Percentiles rank a stretch among this genome's conserved stretches.
phyloP scores from a whole-genome alignment of 2,329 filamentous ascomycete species.

The Penicillium nordicum region DNA sequence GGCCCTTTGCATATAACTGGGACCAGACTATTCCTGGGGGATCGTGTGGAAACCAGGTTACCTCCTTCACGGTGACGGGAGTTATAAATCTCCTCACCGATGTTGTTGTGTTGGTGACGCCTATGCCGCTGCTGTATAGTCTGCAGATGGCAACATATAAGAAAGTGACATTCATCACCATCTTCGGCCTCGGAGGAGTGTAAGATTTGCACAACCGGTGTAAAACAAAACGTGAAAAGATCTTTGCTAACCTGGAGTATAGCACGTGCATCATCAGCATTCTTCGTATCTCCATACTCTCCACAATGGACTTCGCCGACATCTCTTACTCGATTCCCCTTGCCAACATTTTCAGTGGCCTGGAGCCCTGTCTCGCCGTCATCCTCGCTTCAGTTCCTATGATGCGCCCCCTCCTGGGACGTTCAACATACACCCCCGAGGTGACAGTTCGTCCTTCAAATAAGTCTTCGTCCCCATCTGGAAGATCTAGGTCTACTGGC shows the following conservation, averaged over 20 bases:
- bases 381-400: constrained; percentile 42
- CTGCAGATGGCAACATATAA: constrained; percentile 24
- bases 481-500: neutral
- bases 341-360: constrained; percentile 37
- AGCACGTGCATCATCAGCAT: constrained; percentile 38
- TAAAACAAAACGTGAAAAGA: neutral
- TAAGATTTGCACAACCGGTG: constrained; percentile 8
- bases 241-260: neutral
- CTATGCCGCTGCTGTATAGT: constrained; percentile 21
- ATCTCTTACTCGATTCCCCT: constrained; percentile 35
- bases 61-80: constrained; percentile 21
- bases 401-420: constrained; percentile 39
- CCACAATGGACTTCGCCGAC: constrained; percentile 34
- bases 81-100: constrained; percentile 27
- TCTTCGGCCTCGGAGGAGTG: constrained; percentile 25
- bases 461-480: constrained; percentile 1
- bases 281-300: constrained; percentile 36
- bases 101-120: constrained; percentile 20
- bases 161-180: constrained; percentile 22
- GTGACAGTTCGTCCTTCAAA: constrained; percentile 11
- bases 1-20: constrained; percentile 27
- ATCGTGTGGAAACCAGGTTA: constrained; percentile 21
- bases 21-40: constrained; percentile 23
- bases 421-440: constrained; percentile 17
- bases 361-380: constrained; percentile 42